These are phyloP conservation scores for Nepenthes gracilis DNA, from an alignment of 148 eudicot species.

Conservation along the genomic window DNA sequence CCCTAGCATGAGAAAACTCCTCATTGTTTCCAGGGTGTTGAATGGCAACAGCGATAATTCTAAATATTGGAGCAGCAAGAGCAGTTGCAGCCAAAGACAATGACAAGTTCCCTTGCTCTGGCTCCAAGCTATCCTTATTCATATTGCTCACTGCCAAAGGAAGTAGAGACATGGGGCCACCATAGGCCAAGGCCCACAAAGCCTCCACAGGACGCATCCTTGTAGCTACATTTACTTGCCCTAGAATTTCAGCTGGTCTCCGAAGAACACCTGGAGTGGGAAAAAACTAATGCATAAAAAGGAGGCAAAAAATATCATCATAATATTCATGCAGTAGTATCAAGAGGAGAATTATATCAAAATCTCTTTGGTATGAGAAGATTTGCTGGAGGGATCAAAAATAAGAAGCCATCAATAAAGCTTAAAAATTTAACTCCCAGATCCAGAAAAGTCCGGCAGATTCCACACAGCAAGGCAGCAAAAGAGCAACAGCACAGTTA, in stretches of 20 bases:
- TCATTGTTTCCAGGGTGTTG: conserved; percentile 87
- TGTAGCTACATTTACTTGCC: conserved; percentile 94
- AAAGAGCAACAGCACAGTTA: too few relatives aligned
- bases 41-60: conserved; percentile 83
- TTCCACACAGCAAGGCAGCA: too few relatives aligned
- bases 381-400: too few relatives aligned
- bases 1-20: conserved; percentile 67
- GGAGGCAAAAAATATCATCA: neutral
- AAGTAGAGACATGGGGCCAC: conserved; percentile 94
- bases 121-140: conserved; percentile 64
- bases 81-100: conserved; percentile 56
- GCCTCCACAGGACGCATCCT: conserved; percentile 92
- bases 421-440: too few relatives aligned
- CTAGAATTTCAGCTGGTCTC: conserved; percentile 97
- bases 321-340: neutral
- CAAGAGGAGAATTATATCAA: conserved; percentile 1
- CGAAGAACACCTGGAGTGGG: conserved; percentile 54
- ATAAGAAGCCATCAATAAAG: too few relatives aligned
- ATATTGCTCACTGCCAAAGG: conserved; percentile 73
- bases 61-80: conserved; percentile 89
- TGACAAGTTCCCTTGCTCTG: conserved; percentile 49
- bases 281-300: neutral
- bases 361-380: neutral
- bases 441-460: too few relatives aligned
- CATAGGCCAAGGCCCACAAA: conserved; percentile 92